These are phyloP conservation scores for Penicillium turbatum DNA, from an alignment of 495 filamentous ascomycete genomes.

Conservation along the genomic window DNA sequence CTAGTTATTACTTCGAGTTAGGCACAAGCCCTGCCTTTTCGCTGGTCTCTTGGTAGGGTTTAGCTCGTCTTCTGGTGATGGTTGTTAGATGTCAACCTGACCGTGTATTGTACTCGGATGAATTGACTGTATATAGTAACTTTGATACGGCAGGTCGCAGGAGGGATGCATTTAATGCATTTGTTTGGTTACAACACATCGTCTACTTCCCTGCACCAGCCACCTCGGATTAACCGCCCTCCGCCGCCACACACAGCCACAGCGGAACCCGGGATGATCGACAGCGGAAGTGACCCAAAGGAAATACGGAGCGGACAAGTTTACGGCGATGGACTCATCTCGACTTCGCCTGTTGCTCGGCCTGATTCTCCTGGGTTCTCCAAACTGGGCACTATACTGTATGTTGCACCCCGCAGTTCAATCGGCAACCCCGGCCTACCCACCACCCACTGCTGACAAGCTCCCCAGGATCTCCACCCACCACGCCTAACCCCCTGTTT, in stretches of 20 bases:
- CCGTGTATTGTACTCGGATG: too few species aligned
- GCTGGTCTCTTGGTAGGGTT: too few species aligned
- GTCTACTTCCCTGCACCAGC: constrained; percentile 23
- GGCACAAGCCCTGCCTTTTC: too few species aligned
- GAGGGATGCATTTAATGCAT: too few species aligned
- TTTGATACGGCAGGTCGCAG: too few species aligned
- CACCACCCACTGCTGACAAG: constrained; percentile 11
- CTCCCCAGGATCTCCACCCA: constrained; percentile 11
- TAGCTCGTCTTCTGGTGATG: too few species aligned
- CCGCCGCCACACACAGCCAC: constrained; percentile 26
- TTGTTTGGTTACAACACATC: too few species aligned
- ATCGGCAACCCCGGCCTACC: not conserved
- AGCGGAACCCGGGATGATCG: constrained; percentile 33
- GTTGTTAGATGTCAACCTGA: too few species aligned
- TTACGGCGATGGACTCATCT: constrained; percentile 14
- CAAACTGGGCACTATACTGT: constrained; percentile 1
- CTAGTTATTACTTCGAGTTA: too few species aligned
- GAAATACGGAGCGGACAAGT: constrained; percentile 16
- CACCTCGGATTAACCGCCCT: constrained; percentile 36
- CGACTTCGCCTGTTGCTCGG: constrained; percentile 6
- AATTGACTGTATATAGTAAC: too few species aligned
- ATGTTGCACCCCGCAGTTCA: not conserved
- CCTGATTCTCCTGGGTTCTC: not conserved
- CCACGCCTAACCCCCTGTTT: constrained; percentile 21
- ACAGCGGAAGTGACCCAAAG: constrained; percentile 35